Evolutionary conservation across 2,329 filamentous ascomycete genomes (phyloP).

Genomic region (Venturia oleaginea): DNA sequence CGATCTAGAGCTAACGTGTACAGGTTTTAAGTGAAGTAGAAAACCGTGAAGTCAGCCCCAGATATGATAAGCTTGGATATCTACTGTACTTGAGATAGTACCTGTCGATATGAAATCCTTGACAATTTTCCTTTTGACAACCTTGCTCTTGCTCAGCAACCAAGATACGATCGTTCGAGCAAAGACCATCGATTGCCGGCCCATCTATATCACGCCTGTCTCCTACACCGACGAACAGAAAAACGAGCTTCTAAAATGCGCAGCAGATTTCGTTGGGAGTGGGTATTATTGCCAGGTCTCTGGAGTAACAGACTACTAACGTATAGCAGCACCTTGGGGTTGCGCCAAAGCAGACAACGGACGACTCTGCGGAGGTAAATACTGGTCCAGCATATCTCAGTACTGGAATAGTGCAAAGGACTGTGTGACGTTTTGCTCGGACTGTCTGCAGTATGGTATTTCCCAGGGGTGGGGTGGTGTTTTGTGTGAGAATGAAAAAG

Average conservation of each 20-base stretch:
- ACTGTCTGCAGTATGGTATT: background rate
- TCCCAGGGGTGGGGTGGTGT: background rate
- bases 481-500: background rate
- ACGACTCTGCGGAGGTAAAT: background rate
- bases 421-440: background rate
- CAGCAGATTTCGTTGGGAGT: background rate
- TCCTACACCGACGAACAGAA: background rate
- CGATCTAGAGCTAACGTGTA: background rate
- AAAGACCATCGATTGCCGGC: background rate
- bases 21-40: background rate
- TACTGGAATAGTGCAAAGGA: background rate
- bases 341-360: background rate
- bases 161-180: background rate
- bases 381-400: background rate
- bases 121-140: background rate
- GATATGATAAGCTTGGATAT: background rate
- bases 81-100: background rate
- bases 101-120: background rate
- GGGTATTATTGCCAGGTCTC: background rate
- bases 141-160: background rate
- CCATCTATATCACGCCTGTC: background rate
- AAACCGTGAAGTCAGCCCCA: background rate
- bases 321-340: background rate
- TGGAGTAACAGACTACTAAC: background rate
- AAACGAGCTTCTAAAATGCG: background rate